These are phyloP conservation scores for Dittrichia graveolens DNA, from an alignment of 129 eudicot species.

Conservation along the genomic window DNA sequence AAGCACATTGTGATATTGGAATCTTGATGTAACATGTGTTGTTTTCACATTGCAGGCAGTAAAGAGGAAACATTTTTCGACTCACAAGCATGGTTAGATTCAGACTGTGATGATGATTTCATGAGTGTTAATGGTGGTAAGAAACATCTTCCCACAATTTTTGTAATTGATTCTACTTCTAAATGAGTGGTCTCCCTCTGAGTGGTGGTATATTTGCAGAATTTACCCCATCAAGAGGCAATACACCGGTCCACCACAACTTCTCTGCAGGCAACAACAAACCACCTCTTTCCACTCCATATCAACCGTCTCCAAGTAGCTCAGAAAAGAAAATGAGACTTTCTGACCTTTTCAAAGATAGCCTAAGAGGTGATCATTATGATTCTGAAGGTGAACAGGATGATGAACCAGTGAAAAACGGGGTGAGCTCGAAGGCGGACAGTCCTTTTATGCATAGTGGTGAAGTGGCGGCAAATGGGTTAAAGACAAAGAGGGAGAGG, in stretches of 20 bases:
- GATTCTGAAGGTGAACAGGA: constrained; percentile 25
- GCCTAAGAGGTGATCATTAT: constrained; percentile 35
- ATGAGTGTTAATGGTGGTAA: constrained; percentile 74
- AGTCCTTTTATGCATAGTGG: constrained; percentile 10
- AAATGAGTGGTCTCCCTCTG: constrained; percentile 3
- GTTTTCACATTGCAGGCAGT: constrained; percentile 47
- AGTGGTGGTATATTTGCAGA: constrained; percentile 37
- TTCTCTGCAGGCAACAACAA: constrained; percentile 45
- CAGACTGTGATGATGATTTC: constrained; percentile 75
- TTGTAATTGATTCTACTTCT: background rate
- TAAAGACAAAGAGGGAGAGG: constrained; percentile 35
- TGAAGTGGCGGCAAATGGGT: background rate
- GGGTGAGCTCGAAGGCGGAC: constrained; percentile 4
- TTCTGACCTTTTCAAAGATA: constrained; percentile 61
- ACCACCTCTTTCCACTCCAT: constrained; percentile 17
- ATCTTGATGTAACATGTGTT: constrained; percentile 19
- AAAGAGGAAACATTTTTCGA: constrained; percentile 74
- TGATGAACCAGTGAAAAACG: constrained; percentile 13
- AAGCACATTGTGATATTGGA: constrained; percentile 1
- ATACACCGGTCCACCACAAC: constrained; percentile 64
- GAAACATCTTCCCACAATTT: constrained; percentile 20
- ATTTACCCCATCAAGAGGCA: constrained; percentile 71
- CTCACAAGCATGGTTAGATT: constrained; percentile 76
- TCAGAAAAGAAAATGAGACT: constrained; percentile 51
- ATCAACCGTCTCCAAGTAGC: constrained; percentile 46